Percentiles rank a stretch among this genome's conserved stretches.
phyloP scores from a whole-genome alignment of 1,284 basidiomycete genomes.

The Dichomitus squalens region DNA sequence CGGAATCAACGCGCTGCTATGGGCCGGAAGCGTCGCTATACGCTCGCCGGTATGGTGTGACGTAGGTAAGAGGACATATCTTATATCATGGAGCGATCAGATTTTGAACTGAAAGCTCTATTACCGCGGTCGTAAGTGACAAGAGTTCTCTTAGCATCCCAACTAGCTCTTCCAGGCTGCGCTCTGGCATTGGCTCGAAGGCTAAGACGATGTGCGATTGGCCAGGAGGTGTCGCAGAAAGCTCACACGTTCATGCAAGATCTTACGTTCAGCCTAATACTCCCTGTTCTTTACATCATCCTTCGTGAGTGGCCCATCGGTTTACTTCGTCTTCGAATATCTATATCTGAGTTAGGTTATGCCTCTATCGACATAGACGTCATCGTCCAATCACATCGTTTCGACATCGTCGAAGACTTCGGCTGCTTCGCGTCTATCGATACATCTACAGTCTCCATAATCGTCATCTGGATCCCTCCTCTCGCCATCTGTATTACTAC shows the following conservation, averaged over 20 bases:
- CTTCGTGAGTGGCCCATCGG: conserved; percentile 49
- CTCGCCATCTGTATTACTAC: conserved; percentile 48
- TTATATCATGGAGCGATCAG: background rate
- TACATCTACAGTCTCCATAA: conserved; percentile 50
- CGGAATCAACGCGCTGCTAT: conserved; percentile 46
- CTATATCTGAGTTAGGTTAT: too few species aligned
- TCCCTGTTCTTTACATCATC: conserved; percentile 58
- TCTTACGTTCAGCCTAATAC: conserved; percentile 49
- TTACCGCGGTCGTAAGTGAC: conserved; percentile 35
- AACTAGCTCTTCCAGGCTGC: conserved; percentile 50
- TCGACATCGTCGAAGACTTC: conserved; percentile 62
- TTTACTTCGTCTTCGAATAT: too few species aligned
- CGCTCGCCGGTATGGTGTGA: conserved; percentile 51
- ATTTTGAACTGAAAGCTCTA: background rate
- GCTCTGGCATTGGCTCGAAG: conserved; percentile 49
- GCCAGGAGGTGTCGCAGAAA: conserved; percentile 14
- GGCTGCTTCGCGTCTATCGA: conserved; percentile 67
- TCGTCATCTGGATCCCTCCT: conserved; percentile 62
- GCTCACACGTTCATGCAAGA: conserved; percentile 39
- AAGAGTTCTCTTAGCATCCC: conserved; percentile 44
- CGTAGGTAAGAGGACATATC: conserved; percentile 40
- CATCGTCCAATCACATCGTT: conserved; percentile 69
- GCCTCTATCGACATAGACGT: too few species aligned
- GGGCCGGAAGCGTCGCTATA: conserved; percentile 41
- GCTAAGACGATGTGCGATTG: conserved; percentile 25